These are phyloP conservation scores for Phialophora macrospora DNA, from an alignment of 2,329 filamentous ascomycete genomes.

Conservation along the genomic window DNA sequence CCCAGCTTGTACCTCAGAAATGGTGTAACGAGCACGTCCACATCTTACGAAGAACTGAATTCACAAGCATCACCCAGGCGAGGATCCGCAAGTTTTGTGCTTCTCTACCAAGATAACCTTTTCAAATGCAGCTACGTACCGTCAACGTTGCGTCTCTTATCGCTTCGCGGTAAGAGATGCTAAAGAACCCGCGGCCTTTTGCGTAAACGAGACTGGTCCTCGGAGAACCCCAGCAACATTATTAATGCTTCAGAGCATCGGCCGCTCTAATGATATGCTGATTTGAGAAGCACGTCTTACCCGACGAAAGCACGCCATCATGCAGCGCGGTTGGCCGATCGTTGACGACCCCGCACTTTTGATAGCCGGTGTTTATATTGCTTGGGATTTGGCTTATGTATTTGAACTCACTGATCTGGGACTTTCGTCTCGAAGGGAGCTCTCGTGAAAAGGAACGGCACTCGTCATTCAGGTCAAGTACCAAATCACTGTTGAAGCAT, in stretches of 20 bases:
- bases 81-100: not conserved
- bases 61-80: not conserved
- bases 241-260: not conserved
- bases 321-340: constrained; percentile 4
- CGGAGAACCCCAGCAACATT: constrained; percentile 7
- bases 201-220: not conserved
- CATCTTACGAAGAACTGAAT: not conserved
- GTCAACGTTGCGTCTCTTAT: not conserved
- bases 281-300: constrained; percentile 7
- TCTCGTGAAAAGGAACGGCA: not conserved
- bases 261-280: not conserved
- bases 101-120: not conserved
- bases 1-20: not conserved
- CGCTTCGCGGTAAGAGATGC: constrained; percentile 1
- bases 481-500: constrained; percentile 1
- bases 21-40: not conserved
- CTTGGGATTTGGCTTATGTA: not conserved
- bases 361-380: not conserved
- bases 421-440: not conserved
- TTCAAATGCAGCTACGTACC: not conserved
- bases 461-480: not conserved
- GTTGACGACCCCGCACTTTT: constrained; percentile 3
- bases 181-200: not conserved
- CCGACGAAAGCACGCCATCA: constrained; percentile 8
- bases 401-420: not conserved